Conservation (phyloP, 495 filamentous ascomycete species). For the Penicillium cinerascens region DNA sequence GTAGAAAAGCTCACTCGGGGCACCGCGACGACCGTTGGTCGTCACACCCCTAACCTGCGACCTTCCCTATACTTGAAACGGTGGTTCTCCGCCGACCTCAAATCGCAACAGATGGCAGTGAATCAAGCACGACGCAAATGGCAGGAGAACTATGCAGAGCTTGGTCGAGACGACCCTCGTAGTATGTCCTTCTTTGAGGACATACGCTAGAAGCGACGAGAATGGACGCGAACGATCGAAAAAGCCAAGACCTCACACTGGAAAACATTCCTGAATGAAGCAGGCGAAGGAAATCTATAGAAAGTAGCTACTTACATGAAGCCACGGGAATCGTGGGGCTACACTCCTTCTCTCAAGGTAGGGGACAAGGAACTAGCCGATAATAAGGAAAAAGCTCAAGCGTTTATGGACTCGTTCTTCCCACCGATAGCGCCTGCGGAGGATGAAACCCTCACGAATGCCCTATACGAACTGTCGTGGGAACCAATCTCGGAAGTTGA, state of each 20-base stretch:
- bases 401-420: slow-evolving; percentile 27
- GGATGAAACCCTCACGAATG: too few species aligned
- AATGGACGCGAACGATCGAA: slow-evolving; percentile 14
- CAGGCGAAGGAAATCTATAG: slow-evolving; percentile 20
- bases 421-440: slow-evolving; percentile 21
- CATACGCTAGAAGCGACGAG: slow-evolving; percentile 15
- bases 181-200: background rate
- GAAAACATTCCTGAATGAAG: slow-evolving; percentile 19
- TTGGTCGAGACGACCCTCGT: slow-evolving; percentile 9
- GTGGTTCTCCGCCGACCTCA: slow-evolving; percentile 24
- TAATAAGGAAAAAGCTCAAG: slow-evolving; percentile 22
- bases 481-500: slow-evolving; percentile 22
- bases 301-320: slow-evolving; percentile 25
- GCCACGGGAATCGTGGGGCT: slow-evolving; percentile 17
- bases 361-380: slow-evolving; percentile 7
- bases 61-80: slow-evolving; percentile 25
- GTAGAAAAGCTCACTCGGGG: slow-evolving; percentile 10
- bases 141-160: slow-evolving; percentile 14
- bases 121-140: slow-evolving; percentile 18
- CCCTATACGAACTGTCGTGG: slow-evolving; percentile 16
- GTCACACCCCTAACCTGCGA: slow-evolving; percentile 4
- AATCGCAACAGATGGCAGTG: slow-evolving; percentile 14
- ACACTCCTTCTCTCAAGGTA: slow-evolving; percentile 12
- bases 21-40: slow-evolving; percentile 9
- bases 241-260: slow-evolving; percentile 15